These are phyloP conservation scores for Saccharomyces cerevisiae DNA, from an alignment of 805 yeast species.

Conservation along the genomic window DNA sequence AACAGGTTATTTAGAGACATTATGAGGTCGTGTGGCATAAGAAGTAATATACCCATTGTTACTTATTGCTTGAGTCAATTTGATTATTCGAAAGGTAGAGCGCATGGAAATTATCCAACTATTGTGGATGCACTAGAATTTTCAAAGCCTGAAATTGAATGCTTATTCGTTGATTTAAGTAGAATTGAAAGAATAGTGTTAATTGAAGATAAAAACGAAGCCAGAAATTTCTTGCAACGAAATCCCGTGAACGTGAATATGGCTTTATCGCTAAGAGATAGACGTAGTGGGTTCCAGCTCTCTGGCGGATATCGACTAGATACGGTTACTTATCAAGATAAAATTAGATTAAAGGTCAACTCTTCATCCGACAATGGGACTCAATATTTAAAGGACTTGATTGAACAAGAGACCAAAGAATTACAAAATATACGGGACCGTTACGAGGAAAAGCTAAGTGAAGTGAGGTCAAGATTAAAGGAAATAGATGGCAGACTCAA, in stretches of 20 bases:
- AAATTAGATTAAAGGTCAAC: constrained; percentile 15
- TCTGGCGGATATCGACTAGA: constrained; percentile 43
- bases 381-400: constrained; percentile 15
- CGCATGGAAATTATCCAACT: constrained; percentile 36
- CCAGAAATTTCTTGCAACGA: constrained; percentile 36
- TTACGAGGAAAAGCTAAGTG: constrained; percentile 7
- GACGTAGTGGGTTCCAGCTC: constrained; percentile 39
- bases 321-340: constrained; percentile 40
- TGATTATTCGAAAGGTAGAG: constrained; percentile 40
- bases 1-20: constrained; percentile 35
- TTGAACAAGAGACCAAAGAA: constrained; percentile 14
- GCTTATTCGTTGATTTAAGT: constrained; percentile 54
- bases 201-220: constrained; percentile 42
- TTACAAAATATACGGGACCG: constrained; percentile 23
- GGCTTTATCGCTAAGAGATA: constrained; percentile 37
- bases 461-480: constrained; percentile 5
- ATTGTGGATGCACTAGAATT: constrained; percentile 56
- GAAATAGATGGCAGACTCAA: constrained; percentile 25
- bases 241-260: constrained; percentile 35
- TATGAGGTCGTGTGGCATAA: constrained; percentile 27
- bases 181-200: constrained; percentile 53
- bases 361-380: constrained; percentile 16
- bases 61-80: constrained; percentile 32
- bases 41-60: constrained; percentile 43
- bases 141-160: constrained; percentile 45